Base-by-base conservation (phyloP, 1,284 basidiomycete genomes). In the Boletus chippewaensis region DNA sequence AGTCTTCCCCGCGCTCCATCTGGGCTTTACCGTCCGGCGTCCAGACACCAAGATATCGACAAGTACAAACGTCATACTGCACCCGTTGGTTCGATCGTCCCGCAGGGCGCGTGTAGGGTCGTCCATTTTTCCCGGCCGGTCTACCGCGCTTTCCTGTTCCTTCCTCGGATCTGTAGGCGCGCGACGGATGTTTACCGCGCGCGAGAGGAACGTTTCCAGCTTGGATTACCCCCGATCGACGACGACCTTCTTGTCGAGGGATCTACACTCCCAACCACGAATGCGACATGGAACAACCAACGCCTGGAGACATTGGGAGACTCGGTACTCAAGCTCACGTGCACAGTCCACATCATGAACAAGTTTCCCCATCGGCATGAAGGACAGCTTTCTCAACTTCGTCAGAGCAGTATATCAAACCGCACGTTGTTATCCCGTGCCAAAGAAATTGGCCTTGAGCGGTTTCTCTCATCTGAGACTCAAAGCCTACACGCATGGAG, bases 221-320 rank as follows among this genome's bases (percentile, higher is more conserved):
- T 90, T 32, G 72, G 74, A 10, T 70, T 89, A 15, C 84, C 85
- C 7, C 66, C 75, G 0, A 78, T 90, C 42, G 55, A 63, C 1
- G 73, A 78, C 36, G 71, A 80, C 45, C 70, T 81, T 6, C 72
- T 91, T 43, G 71, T 83, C 3, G 81, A 91, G 62, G 87, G 87
- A 3, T 73, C 87, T 28, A 90, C 87, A 0, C 71, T 89, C 11
- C 90, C 90, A 2, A 75, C 74, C 40, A 75, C 81, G 12, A 63
- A 63, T 31, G 75, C 79, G 6, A 75, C 77, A 7, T 88, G 79
- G 69, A 88, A 78, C 65, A 93, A 92, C 56, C 87, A 94, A 63
- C 79, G 87, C 2, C 65, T 93, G 46, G 91, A 94, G 66, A 91
- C 89, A 0, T 71, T 92, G 15, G 90, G 91, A 8, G 91, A 93